Evolutionary conservation across 768 basidiomycete species (phyloP).

Genomic region (Suillus spraguei): DNA sequence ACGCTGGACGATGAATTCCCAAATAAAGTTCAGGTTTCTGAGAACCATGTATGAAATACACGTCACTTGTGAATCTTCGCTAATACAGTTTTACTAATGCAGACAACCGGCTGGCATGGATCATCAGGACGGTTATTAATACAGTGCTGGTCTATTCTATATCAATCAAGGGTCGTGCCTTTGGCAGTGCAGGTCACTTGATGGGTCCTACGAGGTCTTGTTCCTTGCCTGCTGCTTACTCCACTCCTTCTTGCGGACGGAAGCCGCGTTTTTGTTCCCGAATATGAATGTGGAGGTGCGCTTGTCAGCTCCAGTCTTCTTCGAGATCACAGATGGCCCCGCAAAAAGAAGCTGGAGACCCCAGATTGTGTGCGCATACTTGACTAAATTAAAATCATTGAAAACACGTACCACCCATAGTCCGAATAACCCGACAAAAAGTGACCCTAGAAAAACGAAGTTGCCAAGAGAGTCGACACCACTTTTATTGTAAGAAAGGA

Average conservation of each 20-base stretch:
- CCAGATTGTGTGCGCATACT: conserved; percentile 14
- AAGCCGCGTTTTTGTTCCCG: conserved; percentile 70
- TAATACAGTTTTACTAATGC: conserved; percentile 19
- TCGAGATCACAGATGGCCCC: conserved; percentile 55
- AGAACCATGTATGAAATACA: conserved; percentile 20
- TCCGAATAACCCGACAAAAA: conserved; percentile 63
- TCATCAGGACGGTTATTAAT: conserved; percentile 15
- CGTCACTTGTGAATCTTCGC: conserved; percentile 12
- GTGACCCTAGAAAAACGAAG: conserved; percentile 50
- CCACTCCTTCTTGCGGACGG: conserved; percentile 61
- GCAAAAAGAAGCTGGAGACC: conserved; percentile 59
- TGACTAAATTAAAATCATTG: conserved; percentile 15
- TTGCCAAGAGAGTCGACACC: conserved; percentile 59
- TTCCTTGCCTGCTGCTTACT: conserved; percentile 41
- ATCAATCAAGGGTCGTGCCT: conserved; percentile 10
- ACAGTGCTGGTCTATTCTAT: conserved; percentile 21
- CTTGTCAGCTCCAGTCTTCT: conserved; percentile 81
- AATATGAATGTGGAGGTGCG: conserved; percentile 81
- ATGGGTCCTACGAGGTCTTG: conserved; percentile 17
- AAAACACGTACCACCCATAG: conserved; percentile 65
- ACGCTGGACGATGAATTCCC: conserved; percentile 32
- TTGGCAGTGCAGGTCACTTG: conserved; percentile 6
- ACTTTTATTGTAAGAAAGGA: conserved; percentile 66
- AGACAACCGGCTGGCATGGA: conserved; percentile 13
- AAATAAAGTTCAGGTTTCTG: conserved; percentile 16